Conservation (phyloP, 2,329 filamentous ascomycete species). For the Aspergillus alliaceus region DNA sequence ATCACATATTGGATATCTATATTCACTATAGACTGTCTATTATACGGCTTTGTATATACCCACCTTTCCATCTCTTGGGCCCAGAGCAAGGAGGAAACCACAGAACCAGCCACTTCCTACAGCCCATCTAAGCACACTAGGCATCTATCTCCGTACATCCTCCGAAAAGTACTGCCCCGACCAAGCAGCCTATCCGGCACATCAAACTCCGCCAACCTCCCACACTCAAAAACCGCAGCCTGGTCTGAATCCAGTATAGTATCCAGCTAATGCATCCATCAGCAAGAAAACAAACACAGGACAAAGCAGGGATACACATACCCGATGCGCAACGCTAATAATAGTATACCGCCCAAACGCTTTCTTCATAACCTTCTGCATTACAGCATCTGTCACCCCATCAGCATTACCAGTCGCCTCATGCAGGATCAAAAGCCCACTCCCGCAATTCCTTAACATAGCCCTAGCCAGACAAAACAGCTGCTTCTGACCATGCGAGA, state of each 20-base stretch:
- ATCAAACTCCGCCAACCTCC: background rate
- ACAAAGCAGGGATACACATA: background rate
- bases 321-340: background rate
- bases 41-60: background rate
- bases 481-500: slow-evolving; percentile 57
- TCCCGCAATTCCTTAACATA: slow-evolving; percentile 40
- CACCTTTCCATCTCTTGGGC: background rate
- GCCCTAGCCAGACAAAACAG: slow-evolving; percentile 60
- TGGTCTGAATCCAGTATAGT: background rate
- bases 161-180: background rate
- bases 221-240: background rate
- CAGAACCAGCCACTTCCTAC: no score
- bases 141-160: background rate
- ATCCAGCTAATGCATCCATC: background rate
- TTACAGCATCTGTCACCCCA: background rate
- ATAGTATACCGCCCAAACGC: background rate
- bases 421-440: slow-evolving; percentile 25
- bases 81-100: no score
- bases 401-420: slow-evolving; percentile 22
- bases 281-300: background rate
- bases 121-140: no score
- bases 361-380: background rate
- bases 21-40: no score
- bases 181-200: background rate
- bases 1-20: background rate